Evolutionary conservation across 768 basidiomycete species (phyloP).

Genomic region (Suillus bovinus): DNA sequence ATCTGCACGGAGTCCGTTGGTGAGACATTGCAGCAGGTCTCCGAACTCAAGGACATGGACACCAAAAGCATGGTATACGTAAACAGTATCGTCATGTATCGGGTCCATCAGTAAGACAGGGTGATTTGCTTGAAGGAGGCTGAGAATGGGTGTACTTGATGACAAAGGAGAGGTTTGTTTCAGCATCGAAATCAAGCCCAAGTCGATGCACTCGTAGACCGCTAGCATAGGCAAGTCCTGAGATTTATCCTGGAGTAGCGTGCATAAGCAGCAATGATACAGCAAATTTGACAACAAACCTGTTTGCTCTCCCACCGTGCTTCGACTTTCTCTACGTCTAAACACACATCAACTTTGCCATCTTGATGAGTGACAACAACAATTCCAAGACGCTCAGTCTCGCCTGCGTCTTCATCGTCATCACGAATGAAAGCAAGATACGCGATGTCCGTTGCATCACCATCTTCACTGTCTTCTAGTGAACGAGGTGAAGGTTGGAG

Average conservation of each 20-base stretch:
- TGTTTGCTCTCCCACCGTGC: conserved; percentile 80
- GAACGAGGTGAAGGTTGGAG: conserved; percentile 79
- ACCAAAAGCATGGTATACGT: conserved; percentile 87
- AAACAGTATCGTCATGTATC: conserved; percentile 80
- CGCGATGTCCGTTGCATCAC: conserved; percentile 78
- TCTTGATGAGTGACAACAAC: conserved; percentile 78
- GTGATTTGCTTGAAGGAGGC: conserved; percentile 62
- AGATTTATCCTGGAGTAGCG: conserved; percentile 27
- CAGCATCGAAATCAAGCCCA: conserved; percentile 66
- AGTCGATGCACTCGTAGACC: conserved; percentile 85
- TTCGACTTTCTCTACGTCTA: conserved; percentile 92
- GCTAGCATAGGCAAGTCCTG: conserved; percentile 77
- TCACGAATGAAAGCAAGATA: conserved; percentile 63
- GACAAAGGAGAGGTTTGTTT: conserved; percentile 33
- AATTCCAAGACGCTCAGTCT: conserved; percentile 71
- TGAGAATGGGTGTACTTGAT: conserved; percentile 39
- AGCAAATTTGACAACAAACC: conserved; percentile 24
- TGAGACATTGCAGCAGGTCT: conserved; percentile 57
- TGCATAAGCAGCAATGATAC: conserved; percentile 10
- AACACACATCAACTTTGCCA: conserved; percentile 83
- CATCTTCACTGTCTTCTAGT: conserved; percentile 71
- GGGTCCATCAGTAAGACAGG: conserved; percentile 75
- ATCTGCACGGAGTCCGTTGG: conserved; percentile 54
- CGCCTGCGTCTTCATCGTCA: conserved; percentile 47
- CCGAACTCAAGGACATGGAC: conserved; percentile 75